Conservation (phyloP, 1,284 basidiomycete genomes). For the Sphagnurus paluster region DNA sequence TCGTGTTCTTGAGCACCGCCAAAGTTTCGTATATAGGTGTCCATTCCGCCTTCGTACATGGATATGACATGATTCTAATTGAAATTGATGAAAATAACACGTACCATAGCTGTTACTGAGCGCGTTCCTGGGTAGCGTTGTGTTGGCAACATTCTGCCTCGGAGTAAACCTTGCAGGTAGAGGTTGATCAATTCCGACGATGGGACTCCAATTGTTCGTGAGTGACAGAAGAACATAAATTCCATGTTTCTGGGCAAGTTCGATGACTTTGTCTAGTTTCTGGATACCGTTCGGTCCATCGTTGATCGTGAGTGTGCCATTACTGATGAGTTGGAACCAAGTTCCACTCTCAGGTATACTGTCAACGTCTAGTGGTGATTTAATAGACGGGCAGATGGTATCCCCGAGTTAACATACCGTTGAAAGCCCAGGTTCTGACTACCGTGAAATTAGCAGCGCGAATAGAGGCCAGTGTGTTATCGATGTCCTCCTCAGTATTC, state of each 20-base stretch:
- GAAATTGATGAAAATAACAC: not conserved
- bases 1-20: slow-evolving; percentile 46
- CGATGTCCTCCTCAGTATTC: slow-evolving; percentile 57
- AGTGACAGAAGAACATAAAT: slow-evolving; percentile 63
- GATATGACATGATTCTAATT: slow-evolving; percentile 8
- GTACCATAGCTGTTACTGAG: slow-evolving; percentile 62
- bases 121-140: slow-evolving; percentile 42
- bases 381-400: slow-evolving; percentile 13
- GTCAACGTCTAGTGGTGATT: slow-evolving; percentile 43
- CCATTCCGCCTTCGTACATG: slow-evolving; percentile 55
- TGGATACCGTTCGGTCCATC: slow-evolving; percentile 65
- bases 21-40: slow-evolving; percentile 59
- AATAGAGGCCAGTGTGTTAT: slow-evolving; percentile 57
- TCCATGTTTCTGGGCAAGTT: slow-evolving; percentile 57
- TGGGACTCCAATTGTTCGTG: slow-evolving; percentile 71
- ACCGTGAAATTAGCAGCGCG: slow-evolving; percentile 58
- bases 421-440: slow-evolving; percentile 67
- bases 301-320: slow-evolving; percentile 53
- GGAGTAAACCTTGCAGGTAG: slow-evolving; percentile 8
- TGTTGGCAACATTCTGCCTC: slow-evolving; percentile 29
- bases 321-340: slow-evolving; percentile 55
- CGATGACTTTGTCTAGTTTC: slow-evolving; percentile 63
- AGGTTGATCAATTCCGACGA: slow-evolving; percentile 14
- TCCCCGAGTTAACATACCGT: slow-evolving; percentile 38
- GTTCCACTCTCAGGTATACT: slow-evolving; percentile 53